Conservation (phyloP, 2,329 filamentous ascomycete genomes). For the Dryadomyces quercivorus region DNA sequence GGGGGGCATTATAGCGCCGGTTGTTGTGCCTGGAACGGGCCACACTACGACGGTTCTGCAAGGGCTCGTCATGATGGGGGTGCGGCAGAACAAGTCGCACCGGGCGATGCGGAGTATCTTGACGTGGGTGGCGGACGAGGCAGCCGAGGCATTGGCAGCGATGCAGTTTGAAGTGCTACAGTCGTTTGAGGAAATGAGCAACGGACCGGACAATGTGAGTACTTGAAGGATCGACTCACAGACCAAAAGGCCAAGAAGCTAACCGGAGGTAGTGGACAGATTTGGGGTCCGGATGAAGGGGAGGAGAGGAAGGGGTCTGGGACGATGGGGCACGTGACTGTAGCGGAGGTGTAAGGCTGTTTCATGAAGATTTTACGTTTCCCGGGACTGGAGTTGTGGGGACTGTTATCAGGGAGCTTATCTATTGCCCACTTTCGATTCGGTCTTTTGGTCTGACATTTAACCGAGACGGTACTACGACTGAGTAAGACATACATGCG, state of each 20-base stretch:
- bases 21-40: constrained; percentile 59
- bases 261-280: background rate
- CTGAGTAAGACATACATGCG: too few species aligned
- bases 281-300: background rate
- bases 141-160: constrained; percentile 57
- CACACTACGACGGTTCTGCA: constrained; percentile 55
- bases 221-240: too few species aligned
- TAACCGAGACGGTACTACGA: too few species aligned
- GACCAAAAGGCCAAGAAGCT: too few species aligned
- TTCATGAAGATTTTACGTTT: too few species aligned
- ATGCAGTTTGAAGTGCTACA: constrained; percentile 75
- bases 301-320: too few species aligned
- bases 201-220: constrained; percentile 42
- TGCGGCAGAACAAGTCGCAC: constrained; percentile 70
- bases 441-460: too few species aligned
- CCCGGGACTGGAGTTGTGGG: too few species aligned
- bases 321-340: too few species aligned
- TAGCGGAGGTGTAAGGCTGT: too few species aligned
- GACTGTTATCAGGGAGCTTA: too few species aligned
- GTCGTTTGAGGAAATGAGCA: constrained; percentile 70
- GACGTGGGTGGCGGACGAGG: constrained; percentile 67
- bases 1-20: constrained; percentile 69
- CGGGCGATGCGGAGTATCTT: constrained; percentile 62
- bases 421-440: too few species aligned
- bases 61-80: constrained; percentile 66